Percentiles rank a stretch among this genome's conserved stretches.
phyloP scores from a whole-genome alignment of 169 alveolate species.

The Plasmodium cynomolgi region DNA sequence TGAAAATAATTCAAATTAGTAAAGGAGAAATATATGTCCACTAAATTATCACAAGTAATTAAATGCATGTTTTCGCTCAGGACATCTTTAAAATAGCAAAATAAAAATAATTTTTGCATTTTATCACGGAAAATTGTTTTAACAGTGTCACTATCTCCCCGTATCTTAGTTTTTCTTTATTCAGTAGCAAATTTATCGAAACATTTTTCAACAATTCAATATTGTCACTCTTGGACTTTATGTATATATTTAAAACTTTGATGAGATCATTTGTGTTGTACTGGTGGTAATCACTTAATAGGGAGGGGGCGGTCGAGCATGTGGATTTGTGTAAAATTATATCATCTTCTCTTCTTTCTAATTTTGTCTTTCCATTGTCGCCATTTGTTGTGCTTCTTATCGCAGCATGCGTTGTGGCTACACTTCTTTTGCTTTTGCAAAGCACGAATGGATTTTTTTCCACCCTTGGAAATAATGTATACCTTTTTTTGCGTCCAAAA shows the following conservation, averaged over 20 bases:
- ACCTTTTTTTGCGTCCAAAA: conserved; percentile 28
- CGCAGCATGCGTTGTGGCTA: not conserved
- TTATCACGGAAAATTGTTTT: conserved; percentile 71
- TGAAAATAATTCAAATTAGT: conserved; percentile 72
- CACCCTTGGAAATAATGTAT: conserved; percentile 14
- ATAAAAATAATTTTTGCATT: conserved; percentile 75
- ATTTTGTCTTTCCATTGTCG: conserved; percentile 1
- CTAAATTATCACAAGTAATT: conserved; percentile 46
- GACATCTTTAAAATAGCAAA: conserved; percentile 67
- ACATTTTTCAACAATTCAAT: conserved; percentile 53
- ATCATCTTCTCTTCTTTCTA: not conserved
- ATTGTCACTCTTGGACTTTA: conserved; percentile 44
- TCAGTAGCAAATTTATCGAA: conserved; percentile 52
- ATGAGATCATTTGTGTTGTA: conserved; percentile 47
- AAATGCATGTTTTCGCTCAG: conserved; percentile 48
- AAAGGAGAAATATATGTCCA: conserved; percentile 57
- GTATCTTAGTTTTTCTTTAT: conserved; percentile 67
- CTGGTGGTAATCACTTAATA: conserved; percentile 5
- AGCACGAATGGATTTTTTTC: not conserved
- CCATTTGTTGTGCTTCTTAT: not conserved
- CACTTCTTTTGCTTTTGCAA: not conserved
- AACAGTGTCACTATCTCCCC: conserved; percentile 26
- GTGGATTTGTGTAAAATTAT: conserved; percentile 47
- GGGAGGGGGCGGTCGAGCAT: not conserved
- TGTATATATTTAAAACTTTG: conserved; percentile 49